phyloP scores from a whole-genome alignment of 1,139 yeast genomes.

The Pichia kudriavzevii region DNA sequence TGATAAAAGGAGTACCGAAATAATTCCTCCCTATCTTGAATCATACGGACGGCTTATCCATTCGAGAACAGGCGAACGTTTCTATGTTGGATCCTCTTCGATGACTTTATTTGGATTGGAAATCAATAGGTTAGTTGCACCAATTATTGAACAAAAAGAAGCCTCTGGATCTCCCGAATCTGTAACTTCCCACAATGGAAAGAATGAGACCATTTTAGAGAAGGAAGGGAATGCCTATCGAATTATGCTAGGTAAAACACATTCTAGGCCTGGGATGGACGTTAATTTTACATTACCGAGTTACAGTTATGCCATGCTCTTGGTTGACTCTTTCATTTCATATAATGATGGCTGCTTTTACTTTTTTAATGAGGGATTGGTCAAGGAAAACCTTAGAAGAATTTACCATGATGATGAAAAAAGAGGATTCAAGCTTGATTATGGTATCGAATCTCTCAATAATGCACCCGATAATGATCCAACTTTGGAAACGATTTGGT shows the following conservation, averaged over 20 bases:
- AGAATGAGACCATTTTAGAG: constrained; percentile 41
- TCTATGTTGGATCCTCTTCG: constrained; percentile 73
- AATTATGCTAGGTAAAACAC: constrained; percentile 60
- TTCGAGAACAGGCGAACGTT: constrained; percentile 65
- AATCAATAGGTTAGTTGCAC: constrained; percentile 53
- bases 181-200: constrained; percentile 1
- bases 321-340: constrained; percentile 69
- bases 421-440: constrained; percentile 35
- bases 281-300: constrained; percentile 69
- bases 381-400: constrained; percentile 55
- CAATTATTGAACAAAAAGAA: constrained; percentile 12
- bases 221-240: constrained; percentile 71
- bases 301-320: constrained; percentile 65
- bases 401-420: constrained; percentile 39
- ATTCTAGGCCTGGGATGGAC: constrained; percentile 58
- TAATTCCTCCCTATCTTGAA: constrained; percentile 52
- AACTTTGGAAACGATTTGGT: constrained; percentile 70
- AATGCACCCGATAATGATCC: constrained; percentile 35
- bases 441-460: constrained; percentile 23
- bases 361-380: constrained; percentile 75
- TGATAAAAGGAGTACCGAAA: constrained; percentile 12
- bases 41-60: constrained; percentile 64
- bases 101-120: constrained; percentile 77
- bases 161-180: constrained; percentile 10
- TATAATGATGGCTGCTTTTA: constrained; percentile 83